Percentiles rank a stretch among this genome's conserved stretches.
Evolutionary conservation across 179 eudicot genomes (phyloP).

Genomic region (Vitellaria paradoxa): DNA sequence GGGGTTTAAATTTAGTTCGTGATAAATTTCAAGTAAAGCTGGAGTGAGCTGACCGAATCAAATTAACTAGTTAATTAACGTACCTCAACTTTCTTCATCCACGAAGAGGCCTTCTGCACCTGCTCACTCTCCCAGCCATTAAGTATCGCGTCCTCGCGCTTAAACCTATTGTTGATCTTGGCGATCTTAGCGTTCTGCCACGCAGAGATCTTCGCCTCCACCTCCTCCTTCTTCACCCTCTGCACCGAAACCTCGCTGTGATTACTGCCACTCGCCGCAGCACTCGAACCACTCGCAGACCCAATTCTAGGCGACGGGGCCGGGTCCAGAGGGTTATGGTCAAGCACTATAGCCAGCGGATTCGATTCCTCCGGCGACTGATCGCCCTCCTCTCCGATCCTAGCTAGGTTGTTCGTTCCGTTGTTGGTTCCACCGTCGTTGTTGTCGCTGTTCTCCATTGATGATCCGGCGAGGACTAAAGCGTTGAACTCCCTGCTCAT

Average conservation of each 20-base stretch:
- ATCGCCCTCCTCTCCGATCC: slow-evolving; percentile 66
- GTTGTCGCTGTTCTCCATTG: slow-evolving; percentile 12
- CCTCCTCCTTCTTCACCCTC: slow-evolving; percentile 91
- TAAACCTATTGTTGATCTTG: slow-evolving; percentile 78
- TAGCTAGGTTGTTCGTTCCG: slow-evolving; percentile 27
- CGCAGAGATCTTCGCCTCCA: slow-evolving; percentile 77
- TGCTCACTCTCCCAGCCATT: slow-evolving; percentile 85
- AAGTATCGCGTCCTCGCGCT: slow-evolving; percentile 82
- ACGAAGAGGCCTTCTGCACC: slow-evolving; percentile 65
- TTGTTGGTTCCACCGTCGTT: not conserved
- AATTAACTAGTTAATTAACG: not conserved
- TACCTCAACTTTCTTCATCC: slow-evolving; percentile 97
- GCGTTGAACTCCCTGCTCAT: slow-evolving; percentile 92
- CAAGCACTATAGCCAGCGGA: slow-evolving; percentile 81
- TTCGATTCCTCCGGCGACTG: slow-evolving; percentile 43
- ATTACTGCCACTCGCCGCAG: not conserved
- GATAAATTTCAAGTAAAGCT: no score
- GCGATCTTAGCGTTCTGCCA: slow-evolving; percentile 95
- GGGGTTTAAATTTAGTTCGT: no score
- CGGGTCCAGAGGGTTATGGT: slow-evolving; percentile 43
- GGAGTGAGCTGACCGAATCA: no score
- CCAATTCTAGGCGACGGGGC: slow-evolving; percentile 26
- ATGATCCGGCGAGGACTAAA: slow-evolving; percentile 76
- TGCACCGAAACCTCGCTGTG: slow-evolving; percentile 40
- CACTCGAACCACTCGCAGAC: not conserved